Base-by-base conservation (phyloP, 768 basidiomycete species). In the Termitomyces sp. region DNA sequence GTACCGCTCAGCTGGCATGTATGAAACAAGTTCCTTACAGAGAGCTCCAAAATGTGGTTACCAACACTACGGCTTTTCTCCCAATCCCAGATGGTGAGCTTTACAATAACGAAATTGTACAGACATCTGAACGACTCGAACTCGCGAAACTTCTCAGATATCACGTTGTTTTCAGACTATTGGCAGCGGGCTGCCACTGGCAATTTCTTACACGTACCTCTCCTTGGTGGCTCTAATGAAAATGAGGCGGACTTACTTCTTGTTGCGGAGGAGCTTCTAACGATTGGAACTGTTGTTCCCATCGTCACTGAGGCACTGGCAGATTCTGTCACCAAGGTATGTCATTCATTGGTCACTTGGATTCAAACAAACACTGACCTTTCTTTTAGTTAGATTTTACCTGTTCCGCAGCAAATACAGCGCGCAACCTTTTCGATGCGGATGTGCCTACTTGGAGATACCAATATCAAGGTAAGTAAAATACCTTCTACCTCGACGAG, bases 151-250 rank as follows among this genome's bases (percentile, higher is more conserved):
- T 34, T 26, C 11, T 12, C 22, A 63, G 71, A 66, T 56, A 66
- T 71, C 15, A 71, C 70, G 11, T 56, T 70, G 28, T 73, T 72
- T 59, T 54, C 66, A 11, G 71, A 75, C 45, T 62, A 42, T 1
- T 2, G 2, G 32, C 48, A 53, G 35, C 59, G 68, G 28, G 42
- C 51, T 15, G 50, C 57, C 11, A 14, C 54, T n/a, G 59, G 62
- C 1, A 46, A 60, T 11, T 60, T 63, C n/a, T 41, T 60, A 14
- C 54, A n/a, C 55, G 57, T 63, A 19, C 62, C 62, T 9, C 35
- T 60, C n/a, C 52, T 50, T 2, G 24, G 48, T 38, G 48, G 48
- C 22, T 50, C 48, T 12, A 50, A 34, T 26, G 24, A 21, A 35
- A 49, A 49, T n/a, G 47, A 49, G 35, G 32, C 32, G 14, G 47